Base-by-base conservation (phyloP, 2,329 filamentous ascomycete species). In the Trichoderma afroharzianum region DNA sequence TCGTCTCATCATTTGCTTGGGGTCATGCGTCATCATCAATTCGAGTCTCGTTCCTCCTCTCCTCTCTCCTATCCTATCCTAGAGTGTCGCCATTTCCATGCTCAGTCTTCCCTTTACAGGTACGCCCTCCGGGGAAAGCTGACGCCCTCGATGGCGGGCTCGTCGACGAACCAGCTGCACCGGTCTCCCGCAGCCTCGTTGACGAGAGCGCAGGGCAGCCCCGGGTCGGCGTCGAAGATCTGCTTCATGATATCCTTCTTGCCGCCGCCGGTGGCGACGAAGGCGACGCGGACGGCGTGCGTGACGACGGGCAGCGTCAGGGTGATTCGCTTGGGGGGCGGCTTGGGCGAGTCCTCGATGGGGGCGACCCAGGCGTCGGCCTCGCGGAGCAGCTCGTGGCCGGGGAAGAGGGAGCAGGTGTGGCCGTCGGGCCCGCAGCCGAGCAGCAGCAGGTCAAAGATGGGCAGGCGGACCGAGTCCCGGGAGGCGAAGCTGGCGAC, bases 401-500 rank as follows among this genome's bases (percentile, higher is more conserved):
- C 92, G 6, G 96, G 96, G 86, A 99, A 99, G 67, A 99, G 86
- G 77, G 92, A 96, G 90, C 96, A 98, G 39, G 96, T 98, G 85
- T 99, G 96, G 67, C 96, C 96, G 81, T 98, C 96, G 15, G 96
- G 95, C 0, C 96, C 96, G 80, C 93, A 97, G 77, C 96, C 96
- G 55, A 99, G 90, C 55, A 99, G 89, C 70, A 99, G 87, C 68
- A 99, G 88, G 81, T 99, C 96, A 81, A 98, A 99, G 79, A 97
- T 92, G 76, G 96, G 96, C 59, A 98, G 86, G 82, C 94, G 95
- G 80, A 99, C 95, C 74, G 93, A 96, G 83, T 99, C 96, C 80
- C 95, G 92, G 74, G 91, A 92, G 18, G 96, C 96, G 79, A 99
- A 99, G 76, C 90, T 91, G 73, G 85, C 87, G 77, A 98, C 95